A percentile compares a stretch with the other conserved stretches of the same genome.
phyloP scores from a whole-genome alignment of 2,329 filamentous ascomycete genomes.

The Colletotrichum sp. region DNA sequence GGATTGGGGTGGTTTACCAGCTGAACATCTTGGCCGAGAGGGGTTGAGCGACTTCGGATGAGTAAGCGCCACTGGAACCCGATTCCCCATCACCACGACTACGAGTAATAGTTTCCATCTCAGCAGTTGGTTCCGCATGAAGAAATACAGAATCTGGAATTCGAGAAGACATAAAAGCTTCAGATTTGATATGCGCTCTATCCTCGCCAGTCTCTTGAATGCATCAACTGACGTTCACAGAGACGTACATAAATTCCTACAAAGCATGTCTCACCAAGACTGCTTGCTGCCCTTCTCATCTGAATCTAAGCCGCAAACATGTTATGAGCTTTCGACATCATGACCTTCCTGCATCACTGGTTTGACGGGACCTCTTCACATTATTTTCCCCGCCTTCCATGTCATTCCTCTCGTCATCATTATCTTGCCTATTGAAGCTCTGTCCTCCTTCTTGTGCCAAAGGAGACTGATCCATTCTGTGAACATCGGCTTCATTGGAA shows the following conservation, averaged over 20 bases:
- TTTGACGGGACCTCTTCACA: neutral
- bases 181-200: neutral
- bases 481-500: neutral
- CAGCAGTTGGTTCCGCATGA: neutral
- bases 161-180: neutral
- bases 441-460: neutral
- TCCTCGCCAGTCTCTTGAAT: neutral
- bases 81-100: neutral
- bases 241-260: neutral
- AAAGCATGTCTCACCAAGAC: neutral
- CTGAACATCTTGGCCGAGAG: neutral
- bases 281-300: neutral
- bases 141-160: neutral
- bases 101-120: neutral
- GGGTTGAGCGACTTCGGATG: neutral
- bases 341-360: neutral
- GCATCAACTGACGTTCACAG: neutral
- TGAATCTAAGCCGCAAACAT: neutral
- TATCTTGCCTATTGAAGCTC: neutral
- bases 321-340: neutral
- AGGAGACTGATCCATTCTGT: neutral
- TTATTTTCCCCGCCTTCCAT: neutral
- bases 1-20: neutral
- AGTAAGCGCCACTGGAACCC: neutral
- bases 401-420: neutral